A percentile compares a stretch with the other conserved stretches of the same genome.
These are phyloP conservation scores for Clathrospora elynae DNA, from an alignment of 2,329 filamentous ascomycete genomes.

Conservation along the genomic window DNA sequence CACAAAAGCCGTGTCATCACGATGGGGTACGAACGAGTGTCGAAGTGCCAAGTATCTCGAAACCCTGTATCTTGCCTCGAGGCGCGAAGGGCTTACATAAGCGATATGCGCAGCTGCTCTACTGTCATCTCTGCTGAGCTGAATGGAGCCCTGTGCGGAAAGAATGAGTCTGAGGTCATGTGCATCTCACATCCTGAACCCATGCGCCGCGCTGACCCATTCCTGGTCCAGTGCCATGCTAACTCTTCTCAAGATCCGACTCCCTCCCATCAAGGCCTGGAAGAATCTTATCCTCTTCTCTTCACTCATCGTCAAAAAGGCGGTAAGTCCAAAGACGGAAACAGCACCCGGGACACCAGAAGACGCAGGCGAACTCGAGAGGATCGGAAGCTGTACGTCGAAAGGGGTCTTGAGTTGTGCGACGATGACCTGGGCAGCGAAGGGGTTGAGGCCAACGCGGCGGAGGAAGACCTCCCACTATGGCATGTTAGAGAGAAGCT, in stretches of 20 bases:
- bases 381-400: conserved; percentile 11
- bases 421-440: conserved; percentile 70
- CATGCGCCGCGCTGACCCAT: conserved; percentile 52
- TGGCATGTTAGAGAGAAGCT: neutral
- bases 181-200: conserved; percentile 33
- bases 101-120: too few species aligned
- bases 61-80: too few species aligned
- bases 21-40: too few species aligned
- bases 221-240: conserved; percentile 57
- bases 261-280: conserved; percentile 59
- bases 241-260: conserved; percentile 59
- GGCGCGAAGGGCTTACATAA: too few species aligned
- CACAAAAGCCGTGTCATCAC: too few species aligned
- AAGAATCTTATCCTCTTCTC: conserved; percentile 59
- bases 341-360: conserved; percentile 1
- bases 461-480: conserved; percentile 71
- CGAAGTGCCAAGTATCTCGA: too few species aligned
- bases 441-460: conserved; percentile 69
- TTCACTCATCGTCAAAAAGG: conserved; percentile 62
- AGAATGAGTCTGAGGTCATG: too few species aligned
- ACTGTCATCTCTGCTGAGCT: too few species aligned
- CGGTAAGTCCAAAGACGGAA: conserved; percentile 52
- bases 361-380: conserved; percentile 6
- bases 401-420: conserved; percentile 39
- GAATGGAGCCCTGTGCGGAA: too few species aligned